A percentile compares a stretch with the other conserved stretches of the same genome.
phyloP scores from a whole-genome alignment of 208 protist species.

The Phytomonas serpens region DNA sequence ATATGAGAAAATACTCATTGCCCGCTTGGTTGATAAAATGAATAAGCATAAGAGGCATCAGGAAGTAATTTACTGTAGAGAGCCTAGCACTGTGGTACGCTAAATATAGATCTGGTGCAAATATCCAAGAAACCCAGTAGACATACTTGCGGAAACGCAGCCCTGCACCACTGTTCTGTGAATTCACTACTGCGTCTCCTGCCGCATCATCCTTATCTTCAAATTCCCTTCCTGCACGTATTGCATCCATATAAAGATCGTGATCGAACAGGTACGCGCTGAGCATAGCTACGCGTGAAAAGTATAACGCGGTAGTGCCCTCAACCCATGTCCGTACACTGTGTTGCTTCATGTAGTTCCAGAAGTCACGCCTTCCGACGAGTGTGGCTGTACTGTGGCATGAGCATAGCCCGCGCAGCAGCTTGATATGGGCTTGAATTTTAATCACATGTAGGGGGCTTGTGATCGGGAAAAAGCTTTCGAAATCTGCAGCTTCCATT shows the following conservation, averaged over 20 bases:
- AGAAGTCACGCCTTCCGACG: constrained; percentile 13
- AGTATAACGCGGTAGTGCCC: constrained; percentile 24
- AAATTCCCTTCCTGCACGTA: constrained; percentile 6
- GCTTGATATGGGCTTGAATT: constrained; percentile 30
- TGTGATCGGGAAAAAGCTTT: constrained; percentile 39
- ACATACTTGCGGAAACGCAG: constrained; percentile 6
- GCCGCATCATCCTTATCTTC: neutral
- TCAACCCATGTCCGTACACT: constrained; percentile 30
- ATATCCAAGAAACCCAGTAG: constrained; percentile 30
- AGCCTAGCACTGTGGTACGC: constrained; percentile 15
- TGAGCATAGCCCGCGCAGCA: constrained; percentile 21
- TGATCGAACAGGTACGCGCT: constrained; percentile 29
- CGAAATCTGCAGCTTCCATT: constrained; percentile 39
- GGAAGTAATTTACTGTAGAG: constrained; percentile 26
- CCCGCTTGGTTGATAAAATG: constrained; percentile 30
- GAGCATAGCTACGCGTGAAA: constrained; percentile 37
- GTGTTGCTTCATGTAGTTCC: constrained; percentile 27
- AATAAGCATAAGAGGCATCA: constrained; percentile 26
- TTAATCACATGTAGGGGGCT: constrained; percentile 44
- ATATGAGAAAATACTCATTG: constrained; percentile 30
- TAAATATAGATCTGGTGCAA: constrained; percentile 40
- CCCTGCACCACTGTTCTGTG: neutral
- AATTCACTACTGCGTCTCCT: neutral
- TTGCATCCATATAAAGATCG: constrained; percentile 19
- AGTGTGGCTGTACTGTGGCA: neutral